phyloP scores from a whole-genome alignment of 2,329 filamentous ascomycete genomes.

The Anthostomella pinea region DNA sequence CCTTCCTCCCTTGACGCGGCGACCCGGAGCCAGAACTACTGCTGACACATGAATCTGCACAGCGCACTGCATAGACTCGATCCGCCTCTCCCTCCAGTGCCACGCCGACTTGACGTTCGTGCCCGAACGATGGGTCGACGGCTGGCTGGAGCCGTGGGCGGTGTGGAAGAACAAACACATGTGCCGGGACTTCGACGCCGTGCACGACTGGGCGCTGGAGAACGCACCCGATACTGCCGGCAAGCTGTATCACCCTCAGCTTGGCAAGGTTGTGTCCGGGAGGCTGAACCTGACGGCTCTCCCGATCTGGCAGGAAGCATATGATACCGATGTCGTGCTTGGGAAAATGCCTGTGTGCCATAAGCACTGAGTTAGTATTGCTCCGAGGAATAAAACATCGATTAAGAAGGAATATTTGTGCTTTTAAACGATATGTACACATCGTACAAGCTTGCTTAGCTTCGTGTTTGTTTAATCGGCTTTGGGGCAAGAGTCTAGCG shows the following conservation, averaged over 20 bases:
- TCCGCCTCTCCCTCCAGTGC: constrained; percentile 1
- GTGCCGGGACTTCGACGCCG: not conserved
- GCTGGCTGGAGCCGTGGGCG: constrained; percentile 1
- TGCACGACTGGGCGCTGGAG: not conserved
- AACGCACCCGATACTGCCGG: not conserved
- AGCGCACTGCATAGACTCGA: constrained; percentile 1
- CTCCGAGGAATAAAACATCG: too few relatives aligned
- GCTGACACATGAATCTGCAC: not conserved
- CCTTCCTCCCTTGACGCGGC: not conserved
- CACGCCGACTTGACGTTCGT: constrained; percentile 1
- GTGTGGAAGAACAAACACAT: constrained; percentile 1
- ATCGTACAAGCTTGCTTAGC: too few relatives aligned
- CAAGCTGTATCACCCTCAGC: not conserved
- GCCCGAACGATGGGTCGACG: not conserved
- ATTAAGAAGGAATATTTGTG: too few relatives aligned
- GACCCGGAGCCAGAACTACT: not conserved
- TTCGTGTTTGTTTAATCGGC: too few relatives aligned
- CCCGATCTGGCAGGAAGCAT: not conserved
- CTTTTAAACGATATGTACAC: too few relatives aligned
- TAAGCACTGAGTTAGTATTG: too few relatives aligned
- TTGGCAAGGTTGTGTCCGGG: not conserved
- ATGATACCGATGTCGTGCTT: not conserved
- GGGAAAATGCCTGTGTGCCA: not conserved
- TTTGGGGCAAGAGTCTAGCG: too few relatives aligned
- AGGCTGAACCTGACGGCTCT: not conserved